Conservation (phyloP, 164 flowering plant species). For the Sedum album region DNA sequence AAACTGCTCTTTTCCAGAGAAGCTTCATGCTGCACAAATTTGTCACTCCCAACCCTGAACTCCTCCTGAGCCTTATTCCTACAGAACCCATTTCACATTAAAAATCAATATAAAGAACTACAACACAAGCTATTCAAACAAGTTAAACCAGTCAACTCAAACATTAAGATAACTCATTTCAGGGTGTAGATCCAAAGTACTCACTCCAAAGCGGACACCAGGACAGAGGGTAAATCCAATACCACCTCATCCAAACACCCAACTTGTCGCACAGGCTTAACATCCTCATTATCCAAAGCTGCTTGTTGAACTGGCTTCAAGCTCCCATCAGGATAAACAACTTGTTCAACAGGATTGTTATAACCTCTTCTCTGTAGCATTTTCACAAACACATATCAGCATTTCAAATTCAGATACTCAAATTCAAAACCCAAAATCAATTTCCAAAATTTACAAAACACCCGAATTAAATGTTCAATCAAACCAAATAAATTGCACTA, state of each 20-base stretch:
- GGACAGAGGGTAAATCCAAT: slow-evolving; percentile 9
- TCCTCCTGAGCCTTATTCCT: not conserved
- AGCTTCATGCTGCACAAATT: not conserved
- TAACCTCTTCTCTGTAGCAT: slow-evolving; percentile 9
- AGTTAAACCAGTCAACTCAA: too few species aligned
- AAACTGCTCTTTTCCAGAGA: not conserved
- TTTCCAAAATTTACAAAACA: not conserved
- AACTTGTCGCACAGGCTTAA: not conserved
- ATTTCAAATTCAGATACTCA: slow-evolving; percentile 2
- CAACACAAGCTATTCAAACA: not conserved
- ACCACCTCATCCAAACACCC: slow-evolving; percentile 10
- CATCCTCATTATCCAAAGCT: not conserved
- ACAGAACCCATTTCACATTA: not conserved
- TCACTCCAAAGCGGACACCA: slow-evolving; percentile 19
- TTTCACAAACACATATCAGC: slow-evolving; percentile 15
- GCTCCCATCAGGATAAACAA: not conserved
- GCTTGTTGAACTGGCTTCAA: not conserved
- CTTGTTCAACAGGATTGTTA: slow-evolving; percentile 19
- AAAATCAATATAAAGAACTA: not conserved
- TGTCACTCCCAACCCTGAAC: not conserved
- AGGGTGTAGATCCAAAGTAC: not conserved
- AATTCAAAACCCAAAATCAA: not conserved
- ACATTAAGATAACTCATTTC: too few species aligned
- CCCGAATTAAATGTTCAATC: not conserved
- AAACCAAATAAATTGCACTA: not conserved